These are phyloP conservation scores for Rhodotorula sp. DNA, from an alignment of 1,284 basidiomycete genomes.

Conservation along the genomic window DNA sequence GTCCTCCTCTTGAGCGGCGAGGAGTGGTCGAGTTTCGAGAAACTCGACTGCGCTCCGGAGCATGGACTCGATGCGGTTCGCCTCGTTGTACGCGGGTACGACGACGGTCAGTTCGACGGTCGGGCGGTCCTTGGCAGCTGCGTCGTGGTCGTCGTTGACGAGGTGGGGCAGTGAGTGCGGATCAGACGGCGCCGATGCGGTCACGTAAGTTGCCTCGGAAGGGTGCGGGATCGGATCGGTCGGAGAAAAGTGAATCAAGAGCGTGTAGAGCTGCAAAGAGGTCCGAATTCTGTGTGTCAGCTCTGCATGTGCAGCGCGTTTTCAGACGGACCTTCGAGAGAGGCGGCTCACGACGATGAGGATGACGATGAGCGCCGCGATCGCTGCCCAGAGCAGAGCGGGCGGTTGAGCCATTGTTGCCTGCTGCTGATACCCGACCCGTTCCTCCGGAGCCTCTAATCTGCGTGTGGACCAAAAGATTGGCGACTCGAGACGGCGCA, in stretches of 20 bases:
- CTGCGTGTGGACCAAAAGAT: no score
- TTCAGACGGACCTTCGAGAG: background rate
- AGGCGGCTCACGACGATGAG: background rate
- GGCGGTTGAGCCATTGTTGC: no score
- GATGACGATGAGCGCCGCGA: background rate
- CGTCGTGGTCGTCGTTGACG: conserved; percentile 43
- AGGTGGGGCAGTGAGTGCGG: conserved; percentile 42
- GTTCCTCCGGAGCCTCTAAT: no score
- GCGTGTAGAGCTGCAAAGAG: conserved; percentile 15
- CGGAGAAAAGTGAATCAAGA: conserved; percentile 30
- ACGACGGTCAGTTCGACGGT: conserved; percentile 64
- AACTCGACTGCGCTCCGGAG: conserved; percentile 63
- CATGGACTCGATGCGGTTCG: conserved; percentile 73
- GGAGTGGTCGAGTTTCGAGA: conserved; percentile 55
- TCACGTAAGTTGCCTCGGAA: conserved; percentile 29
- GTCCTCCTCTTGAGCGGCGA: background rate
- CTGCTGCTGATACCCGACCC: no score
- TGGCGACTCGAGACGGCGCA: no score
- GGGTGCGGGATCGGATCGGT: background rate
- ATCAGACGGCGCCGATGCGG: conserved; percentile 6
- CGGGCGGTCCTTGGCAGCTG: background rate
- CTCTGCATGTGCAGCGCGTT: background rate
- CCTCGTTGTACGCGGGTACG: conserved; percentile 89
- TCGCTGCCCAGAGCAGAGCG: no score
- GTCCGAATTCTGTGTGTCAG: background rate